Evolutionary conservation across 345 rosid genomes (phyloP), one percentile per base, ranked within the genome.

Genomic region (Eucalyptus cloeziana): DNA sequence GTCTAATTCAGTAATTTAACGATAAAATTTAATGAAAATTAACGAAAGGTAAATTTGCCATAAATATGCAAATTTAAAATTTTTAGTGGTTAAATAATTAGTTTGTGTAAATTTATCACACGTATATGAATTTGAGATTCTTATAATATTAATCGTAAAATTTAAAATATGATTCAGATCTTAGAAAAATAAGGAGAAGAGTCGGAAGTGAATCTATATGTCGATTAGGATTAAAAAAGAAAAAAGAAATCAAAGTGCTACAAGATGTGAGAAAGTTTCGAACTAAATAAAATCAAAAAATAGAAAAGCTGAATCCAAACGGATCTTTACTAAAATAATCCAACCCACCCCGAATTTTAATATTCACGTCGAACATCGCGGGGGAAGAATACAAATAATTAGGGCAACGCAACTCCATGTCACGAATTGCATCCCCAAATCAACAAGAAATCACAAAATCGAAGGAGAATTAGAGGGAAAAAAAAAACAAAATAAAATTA

Each of bases 401-500:
- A 37, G 45, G 27, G 81, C 25, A 37, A 33, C 81, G 81, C 11
- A 19, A 37, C 12, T 45, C 45, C 81, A 71, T 10, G 45, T 71
- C 83, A 69, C 44, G 80, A 69, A 33, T 69, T 69, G 3, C 44
- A 8, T 33, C 7, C 24, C 79, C 10, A 67, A 4, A 22, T 24
- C 40, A 33, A 8, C 7, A 19, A 71, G 25, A 33, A 33, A 71
- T 9, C 24, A 10, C 45, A 19, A 33, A 33, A 67, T 31, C 22
- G 24, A 17, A 33, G 62, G 30, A 69, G 80, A 33, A 69, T 31
- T 8, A 22, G 62, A 24, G 31, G n/a, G 7, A 27, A 27, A 51
- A 13, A 11, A 71, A 3, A 15, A 67, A 4, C 1, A 1, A 67
- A 16, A 67, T 15, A 0, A n/a, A 64, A 7, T 3, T 1, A n/a